Percentiles rank a stretch among this genome's conserved stretches.
These are phyloP conservation scores for Colletotrichum chrysophilum DNA, from an alignment of 2,329 filamentous ascomycete species.

Conservation along the genomic window DNA sequence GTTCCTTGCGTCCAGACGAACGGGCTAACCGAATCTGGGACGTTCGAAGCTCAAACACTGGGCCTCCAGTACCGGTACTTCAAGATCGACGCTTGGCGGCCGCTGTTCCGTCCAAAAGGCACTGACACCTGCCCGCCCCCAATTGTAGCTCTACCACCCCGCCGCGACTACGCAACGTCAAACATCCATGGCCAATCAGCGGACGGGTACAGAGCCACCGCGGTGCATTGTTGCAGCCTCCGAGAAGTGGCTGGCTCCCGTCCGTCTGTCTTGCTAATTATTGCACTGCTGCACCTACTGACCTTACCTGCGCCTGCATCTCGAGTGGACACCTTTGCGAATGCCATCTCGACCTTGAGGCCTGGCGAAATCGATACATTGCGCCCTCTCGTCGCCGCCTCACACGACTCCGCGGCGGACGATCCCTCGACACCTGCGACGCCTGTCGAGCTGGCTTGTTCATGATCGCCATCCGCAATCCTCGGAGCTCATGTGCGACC, in stretches of 20 bases:
- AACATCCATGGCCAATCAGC: constrained; percentile 12
- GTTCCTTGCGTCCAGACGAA: not conserved
- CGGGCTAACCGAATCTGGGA: not conserved
- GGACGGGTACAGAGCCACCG: not conserved
- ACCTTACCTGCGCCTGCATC: not conserved
- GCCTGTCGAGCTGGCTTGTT: constrained; percentile 12
- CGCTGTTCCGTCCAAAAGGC: not conserved
- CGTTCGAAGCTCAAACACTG: not conserved
- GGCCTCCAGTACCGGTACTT: constrained; percentile 6
- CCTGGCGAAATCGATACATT: not conserved
- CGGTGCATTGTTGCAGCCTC: constrained; percentile 9
- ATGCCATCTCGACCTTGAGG: not conserved
- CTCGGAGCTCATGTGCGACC: constrained; percentile 22
- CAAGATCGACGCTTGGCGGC: constrained; percentile 2
- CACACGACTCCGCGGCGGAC: not conserved
- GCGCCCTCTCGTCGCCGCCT: not conserved
- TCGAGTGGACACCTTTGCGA: constrained; percentile 13
- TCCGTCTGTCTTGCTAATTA: not conserved
- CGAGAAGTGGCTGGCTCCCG: constrained; percentile 9
- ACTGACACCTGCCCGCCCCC: not conserved
- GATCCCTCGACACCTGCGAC: not conserved
- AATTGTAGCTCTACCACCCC: constrained; percentile 20
- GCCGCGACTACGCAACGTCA: constrained; percentile 16
- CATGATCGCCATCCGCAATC: constrained; percentile 16
- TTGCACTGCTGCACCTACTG: not conserved